Evolutionary conservation across 371 early-diverging fungal species (phyloP), one percentile per base, ranked within the genome.

Genomic region (Blakeslea trispora): DNA sequence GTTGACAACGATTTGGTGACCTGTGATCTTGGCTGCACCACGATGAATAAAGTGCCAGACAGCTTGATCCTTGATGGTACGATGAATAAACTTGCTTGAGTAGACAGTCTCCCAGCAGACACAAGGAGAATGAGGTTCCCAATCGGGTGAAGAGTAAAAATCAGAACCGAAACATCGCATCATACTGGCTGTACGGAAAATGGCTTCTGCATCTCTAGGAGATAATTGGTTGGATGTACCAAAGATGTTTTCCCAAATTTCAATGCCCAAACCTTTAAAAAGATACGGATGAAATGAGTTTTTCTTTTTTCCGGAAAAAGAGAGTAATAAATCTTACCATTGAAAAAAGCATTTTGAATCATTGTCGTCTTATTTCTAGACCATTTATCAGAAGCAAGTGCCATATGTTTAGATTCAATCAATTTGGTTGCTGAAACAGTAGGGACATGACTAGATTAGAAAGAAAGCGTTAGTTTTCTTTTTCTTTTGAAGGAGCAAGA

Each of bases 241-340:
- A 57, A 68, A 68, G 50, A 68, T 63, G 22, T 68, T 68, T 57
- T 68, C 68, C 68, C 63, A 63, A 22, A 63, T 44, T 46, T 68
- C 68, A 47, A 68, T 53, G 31, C 68, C 68, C 46, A 68, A 49
- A 35, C 68, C 68, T 68, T 28, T 28, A 28, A 5, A 28, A 28
- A 5, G 18, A 6, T 5, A n/a, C 31, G n/a, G 10, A n/a, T 15
- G 10, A 22, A 28, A 28, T 14, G 5, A 44, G 6, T 44, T 22
- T 4, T 22, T 44, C 45, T 44, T 28, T 41, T 9, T 42, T 14
- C 17, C n/a, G n/a, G n/a, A n/a, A n/a, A n/a, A n/a, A n/a, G n/a
- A n/a, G n/a, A n/a, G n/a, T n/a, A n/a, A 28, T 23, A 4, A 5
- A 35, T 3, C 8, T 34, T 68, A 63, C 68, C 68, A 50, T 68